Evolutionary conservation across 257 asterid species (phyloP).

Genomic region (Salvia miltiorrhiza): DNA sequence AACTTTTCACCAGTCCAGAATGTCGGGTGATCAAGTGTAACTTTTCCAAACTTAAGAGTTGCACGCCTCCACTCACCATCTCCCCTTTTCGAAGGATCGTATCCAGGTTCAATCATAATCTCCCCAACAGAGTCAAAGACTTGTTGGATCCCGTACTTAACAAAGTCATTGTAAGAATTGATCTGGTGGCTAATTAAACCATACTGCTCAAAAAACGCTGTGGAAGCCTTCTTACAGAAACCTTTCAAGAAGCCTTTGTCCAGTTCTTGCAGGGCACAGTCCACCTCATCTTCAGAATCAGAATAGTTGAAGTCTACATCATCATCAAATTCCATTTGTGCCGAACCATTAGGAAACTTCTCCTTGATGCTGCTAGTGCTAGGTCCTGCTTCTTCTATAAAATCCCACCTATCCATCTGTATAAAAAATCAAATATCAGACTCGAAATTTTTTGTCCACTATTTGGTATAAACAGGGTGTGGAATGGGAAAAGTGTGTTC

Average conservation of each 20-base stretch:
- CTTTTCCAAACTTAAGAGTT: conserved; percentile 72
- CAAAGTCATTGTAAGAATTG: conserved; percentile 72
- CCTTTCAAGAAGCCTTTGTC: conserved; percentile 37
- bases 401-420: conserved; percentile 44
- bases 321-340: conserved; percentile 47
- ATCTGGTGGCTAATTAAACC: conserved; percentile 86
- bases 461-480: neutral
- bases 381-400: conserved; percentile 44
- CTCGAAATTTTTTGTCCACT: neutral
- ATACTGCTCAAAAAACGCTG: conserved; percentile 64
- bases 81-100: conserved; percentile 75
- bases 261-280: conserved; percentile 41
- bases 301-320: conserved; percentile 34
- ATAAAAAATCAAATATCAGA: conserved; percentile 1
- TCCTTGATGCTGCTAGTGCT: conserved; percentile 33
- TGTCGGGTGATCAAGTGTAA: conserved; percentile 56
- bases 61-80: conserved; percentile 84
- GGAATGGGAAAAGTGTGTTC: neutral
- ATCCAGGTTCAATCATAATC: conserved; percentile 65
- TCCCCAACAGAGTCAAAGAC: conserved; percentile 81
- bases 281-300: conserved; percentile 51
- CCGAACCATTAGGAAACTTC: conserved; percentile 29
- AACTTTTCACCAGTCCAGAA: conserved; percentile 67
- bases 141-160: conserved; percentile 60
- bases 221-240: conserved; percentile 66